phyloP scores from a whole-genome alignment of 78 protist species.

The Speleostelium caveatum region DNA sequence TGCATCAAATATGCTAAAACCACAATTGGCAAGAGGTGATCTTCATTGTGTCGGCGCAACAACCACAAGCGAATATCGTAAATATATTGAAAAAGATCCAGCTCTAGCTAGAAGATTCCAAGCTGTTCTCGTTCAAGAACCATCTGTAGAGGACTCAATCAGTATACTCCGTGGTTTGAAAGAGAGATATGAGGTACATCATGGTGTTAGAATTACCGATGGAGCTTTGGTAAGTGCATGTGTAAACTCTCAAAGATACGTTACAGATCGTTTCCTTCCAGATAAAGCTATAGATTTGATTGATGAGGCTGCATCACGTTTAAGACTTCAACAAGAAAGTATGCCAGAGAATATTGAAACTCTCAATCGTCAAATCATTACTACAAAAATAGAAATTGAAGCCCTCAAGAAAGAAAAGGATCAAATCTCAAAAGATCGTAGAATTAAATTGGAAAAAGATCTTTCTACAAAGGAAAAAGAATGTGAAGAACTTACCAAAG shows the following conservation, averaged over 20 bases:
- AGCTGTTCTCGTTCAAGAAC: conserved; percentile 95
- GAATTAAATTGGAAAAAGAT: conserved; percentile 78
- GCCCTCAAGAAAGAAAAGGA: conserved; percentile 93
- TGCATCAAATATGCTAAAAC: conserved; percentile 99
- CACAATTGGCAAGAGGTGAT: conserved; percentile 99
- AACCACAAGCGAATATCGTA: conserved; percentile 96
- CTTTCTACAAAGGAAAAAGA: conserved; percentile 82
- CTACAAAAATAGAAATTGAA: conserved; percentile 92
- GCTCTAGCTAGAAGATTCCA: conserved; percentile 99
- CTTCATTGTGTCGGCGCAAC: conserved; percentile 99
- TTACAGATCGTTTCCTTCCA: conserved; percentile 96
- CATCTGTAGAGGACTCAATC: conserved; percentile 94
- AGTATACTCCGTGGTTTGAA: conserved; percentile 97
- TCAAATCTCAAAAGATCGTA: conserved; percentile 54
- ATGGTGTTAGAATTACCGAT: conserved; percentile 97
- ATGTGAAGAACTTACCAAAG: not conserved
- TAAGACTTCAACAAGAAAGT: conserved; percentile 96
- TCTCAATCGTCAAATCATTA: conserved; percentile 90
- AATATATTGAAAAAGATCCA: conserved; percentile 98
- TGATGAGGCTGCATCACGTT: conserved; percentile 96
- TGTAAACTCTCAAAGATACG: conserved; percentile 93
- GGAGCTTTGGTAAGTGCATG: conserved; percentile 97
- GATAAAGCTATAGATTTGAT: conserved; percentile 99
- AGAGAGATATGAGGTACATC: conserved; percentile 95
- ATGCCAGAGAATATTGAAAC: conserved; percentile 95